phyloP scores from a whole-genome alignment of 345 rosid species.

The Anastatica hierochuntica region DNA sequence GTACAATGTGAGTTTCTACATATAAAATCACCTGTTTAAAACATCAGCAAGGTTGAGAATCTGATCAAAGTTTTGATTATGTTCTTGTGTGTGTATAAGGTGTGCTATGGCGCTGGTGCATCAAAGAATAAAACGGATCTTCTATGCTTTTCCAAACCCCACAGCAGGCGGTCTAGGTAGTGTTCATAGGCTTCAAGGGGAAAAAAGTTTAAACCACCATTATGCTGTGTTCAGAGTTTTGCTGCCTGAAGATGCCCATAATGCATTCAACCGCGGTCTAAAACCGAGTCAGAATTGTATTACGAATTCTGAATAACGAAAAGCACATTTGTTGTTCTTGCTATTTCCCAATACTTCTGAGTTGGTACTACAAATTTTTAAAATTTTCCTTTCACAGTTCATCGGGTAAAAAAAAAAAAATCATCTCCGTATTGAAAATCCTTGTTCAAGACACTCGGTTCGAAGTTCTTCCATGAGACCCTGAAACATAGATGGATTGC shows the following conservation, averaged over 20 bases:
- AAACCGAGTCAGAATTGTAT: not conserved
- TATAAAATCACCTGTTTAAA: not conserved
- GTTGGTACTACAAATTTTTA: too few relatives aligned
- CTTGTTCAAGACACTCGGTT: slow-evolving; percentile 69
- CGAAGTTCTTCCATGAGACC: slow-evolving; percentile 54
- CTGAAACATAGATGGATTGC: slow-evolving; percentile 56
- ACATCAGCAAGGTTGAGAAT: not conserved
- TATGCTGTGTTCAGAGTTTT: slow-evolving; percentile 80
- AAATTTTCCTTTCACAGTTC: too few relatives aligned
- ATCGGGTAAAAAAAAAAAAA: too few relatives aligned
- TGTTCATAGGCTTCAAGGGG: slow-evolving; percentile 72
- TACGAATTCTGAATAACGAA: not conserved
- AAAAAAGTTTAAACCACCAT: slow-evolving; percentile 87
- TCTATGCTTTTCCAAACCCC: slow-evolving; percentile 62
- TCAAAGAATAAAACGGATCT: slow-evolving; percentile 68
- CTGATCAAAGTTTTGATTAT: not conserved
- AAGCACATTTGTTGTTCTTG: slow-evolving; percentile 3
- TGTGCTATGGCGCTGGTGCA: slow-evolving; percentile 96
- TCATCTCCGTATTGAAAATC: slow-evolving; percentile 37
- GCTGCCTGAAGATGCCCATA: slow-evolving; percentile 21
- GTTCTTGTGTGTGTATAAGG: slow-evolving; percentile 30
- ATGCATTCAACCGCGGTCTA: not conserved
- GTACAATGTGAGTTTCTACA: slow-evolving; percentile 56
- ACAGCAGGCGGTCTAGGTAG: slow-evolving; percentile 66
- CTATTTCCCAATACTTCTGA: not conserved